These are phyloP conservation scores for Tillandsia leiboldiana DNA, from an alignment of 176 grass and related monocot species.

Conservation along the genomic window DNA sequence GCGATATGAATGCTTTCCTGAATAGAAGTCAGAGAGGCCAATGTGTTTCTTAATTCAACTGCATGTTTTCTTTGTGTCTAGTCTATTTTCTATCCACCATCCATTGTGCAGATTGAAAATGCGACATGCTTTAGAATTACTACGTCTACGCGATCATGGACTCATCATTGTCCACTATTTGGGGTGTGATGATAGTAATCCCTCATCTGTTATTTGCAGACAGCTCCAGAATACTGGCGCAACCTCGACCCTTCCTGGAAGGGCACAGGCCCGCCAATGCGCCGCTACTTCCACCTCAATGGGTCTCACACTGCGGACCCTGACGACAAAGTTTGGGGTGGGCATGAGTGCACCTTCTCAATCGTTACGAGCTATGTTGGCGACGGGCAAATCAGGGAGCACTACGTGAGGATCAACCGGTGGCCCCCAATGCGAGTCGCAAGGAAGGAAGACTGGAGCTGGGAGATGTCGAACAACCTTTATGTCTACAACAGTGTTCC, in stretches of 20 bases:
- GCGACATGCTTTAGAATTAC: neutral
- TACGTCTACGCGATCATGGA: neutral
- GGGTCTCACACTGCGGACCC: slow-evolving; percentile 66
- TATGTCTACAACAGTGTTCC: slow-evolving; percentile 66
- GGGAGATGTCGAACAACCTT: slow-evolving; percentile 70
- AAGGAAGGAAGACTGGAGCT: slow-evolving; percentile 73
- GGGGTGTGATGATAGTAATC: neutral
- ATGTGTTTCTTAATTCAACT: neutral
- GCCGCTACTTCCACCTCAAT: slow-evolving; percentile 67
- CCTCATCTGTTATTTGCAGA: slow-evolving; percentile 33
- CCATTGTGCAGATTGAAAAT: no score
- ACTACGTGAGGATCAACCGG: slow-evolving; percentile 77
- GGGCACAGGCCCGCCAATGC: slow-evolving; percentile 68
- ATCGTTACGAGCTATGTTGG: slow-evolving; percentile 66
- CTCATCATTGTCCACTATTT: neutral
- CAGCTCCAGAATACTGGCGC: slow-evolving; percentile 84
- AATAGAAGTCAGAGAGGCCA: slow-evolving; percentile 1
- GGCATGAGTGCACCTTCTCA: slow-evolving; percentile 74
- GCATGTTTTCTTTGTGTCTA: no score
- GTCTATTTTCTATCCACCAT: no score
- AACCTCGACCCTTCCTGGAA: slow-evolving; percentile 82
- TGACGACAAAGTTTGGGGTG: slow-evolving; percentile 64
- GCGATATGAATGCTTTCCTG: slow-evolving; percentile 6
- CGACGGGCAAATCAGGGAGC: slow-evolving; percentile 51
- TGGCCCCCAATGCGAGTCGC: slow-evolving; percentile 64